These are phyloP conservation scores for Leccinum arenicola DNA, from an alignment of 768 basidiomycete genomes.

Conservation along the genomic window DNA sequence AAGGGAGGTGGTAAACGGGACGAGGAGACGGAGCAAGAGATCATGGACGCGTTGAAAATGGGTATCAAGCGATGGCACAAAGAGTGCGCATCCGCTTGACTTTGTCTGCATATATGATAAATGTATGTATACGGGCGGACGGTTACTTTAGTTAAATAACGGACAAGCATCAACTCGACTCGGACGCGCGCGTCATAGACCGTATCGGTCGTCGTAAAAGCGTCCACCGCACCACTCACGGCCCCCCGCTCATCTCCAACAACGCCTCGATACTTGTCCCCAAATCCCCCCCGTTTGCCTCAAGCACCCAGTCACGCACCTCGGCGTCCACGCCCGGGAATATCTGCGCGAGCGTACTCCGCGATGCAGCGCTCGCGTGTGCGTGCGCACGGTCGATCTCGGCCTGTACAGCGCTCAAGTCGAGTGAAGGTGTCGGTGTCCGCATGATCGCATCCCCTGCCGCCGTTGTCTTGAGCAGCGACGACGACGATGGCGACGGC, in stretches of 20 bases:
- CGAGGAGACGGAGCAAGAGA: conserved; percentile 6
- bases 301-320: conserved; percentile 84
- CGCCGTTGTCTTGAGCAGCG: conserved; percentile 30
- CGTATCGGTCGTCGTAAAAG: neutral
- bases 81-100: neutral
- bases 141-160: neutral
- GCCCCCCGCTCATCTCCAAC: conserved; percentile 61
- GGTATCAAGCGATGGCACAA: conserved; percentile 7
- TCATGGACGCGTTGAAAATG: conserved; percentile 10
- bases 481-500: neutral
- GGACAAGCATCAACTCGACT: neutral
- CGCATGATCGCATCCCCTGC: conserved; percentile 44
- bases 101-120: neutral
- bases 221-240: conserved; percentile 4
- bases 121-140: neutral
- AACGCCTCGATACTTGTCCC: conserved; percentile 86
- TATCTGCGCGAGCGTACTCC: conserved; percentile 80
- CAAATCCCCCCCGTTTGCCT: conserved; percentile 85
- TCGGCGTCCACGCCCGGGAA: conserved; percentile 83
- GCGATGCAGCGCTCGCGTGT: conserved; percentile 65
- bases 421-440: conserved; percentile 67
- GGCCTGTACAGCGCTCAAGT: conserved; percentile 65
- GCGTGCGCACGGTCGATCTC: conserved; percentile 80
- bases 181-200: neutral
- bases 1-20: neutral